Base-by-base conservation (phyloP, 352 stramenopile species). In the Phytophthora idaei region DNA sequence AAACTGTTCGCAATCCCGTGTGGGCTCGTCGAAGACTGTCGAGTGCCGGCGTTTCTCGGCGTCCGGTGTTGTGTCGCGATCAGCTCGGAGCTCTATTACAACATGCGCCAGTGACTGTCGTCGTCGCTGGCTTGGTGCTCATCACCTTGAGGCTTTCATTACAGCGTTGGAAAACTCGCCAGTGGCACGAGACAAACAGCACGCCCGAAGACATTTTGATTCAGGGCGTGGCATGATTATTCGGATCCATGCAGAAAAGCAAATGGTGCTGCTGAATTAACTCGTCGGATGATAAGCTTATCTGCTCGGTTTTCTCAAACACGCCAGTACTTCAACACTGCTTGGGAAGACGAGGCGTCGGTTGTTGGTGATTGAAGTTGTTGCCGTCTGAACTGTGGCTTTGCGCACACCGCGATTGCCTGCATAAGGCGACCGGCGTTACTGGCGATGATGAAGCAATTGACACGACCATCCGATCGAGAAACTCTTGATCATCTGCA, bases 401-500 rank as follows among this genome's bases (percentile, higher is more conserved):
- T 69, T 69, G 61, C 54, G 47, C 27, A 17, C 6, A 39, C 15
- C 17, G 3, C 61, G 54, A 69, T 69, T 64, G 61, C 52, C 50
- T 28, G 25, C 54, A 63, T 58, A 69, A 63, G 61, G 64, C 34
- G 21, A 36, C 46, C 21, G 27, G 49, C 14, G 52, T 50, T 42
- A 60, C 54, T 37, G 36, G 37, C 36, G 36, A 42, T 12, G 41
- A 57, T 62, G 51, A 67, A 67, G 47, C 27, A 55, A 66, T 28
- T 49, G 21, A 25, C 21, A 42, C 10, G 36, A 17, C 34, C 54
- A 44, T 52, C 54, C 41, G 29, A 44, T 31, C n/a, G 29, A 52
- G 9, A 39, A 68, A 45, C 52, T 59, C 55, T 60, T 69, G 61
- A 64, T 69, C 54, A 69, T 69, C 46, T 69, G 54, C 53, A 49